Percentiles rank a stretch among this genome's conserved stretches.
Evolutionary conservation across 805 yeast species (phyloP).

Genomic region (Saccharomycopsis sp.): DNA sequence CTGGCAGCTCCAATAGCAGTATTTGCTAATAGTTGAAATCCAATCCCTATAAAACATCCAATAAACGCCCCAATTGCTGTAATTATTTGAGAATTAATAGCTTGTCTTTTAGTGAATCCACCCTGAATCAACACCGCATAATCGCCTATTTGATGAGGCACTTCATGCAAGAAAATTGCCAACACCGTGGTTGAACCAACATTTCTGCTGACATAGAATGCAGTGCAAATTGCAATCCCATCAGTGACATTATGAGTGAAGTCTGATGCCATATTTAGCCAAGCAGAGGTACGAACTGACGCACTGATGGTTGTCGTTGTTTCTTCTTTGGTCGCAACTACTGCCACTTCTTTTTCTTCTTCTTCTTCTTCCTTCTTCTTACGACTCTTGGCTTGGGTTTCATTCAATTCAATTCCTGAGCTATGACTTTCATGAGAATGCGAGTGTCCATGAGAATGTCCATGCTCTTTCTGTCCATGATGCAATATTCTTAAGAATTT

Average conservation of each 20-base stretch:
- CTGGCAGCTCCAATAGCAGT: conserved; percentile 3
- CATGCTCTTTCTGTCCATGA: conserved; percentile 30
- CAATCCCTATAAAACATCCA: conserved; percentile 62
- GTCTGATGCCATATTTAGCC: conserved; percentile 61
- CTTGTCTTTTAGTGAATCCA: conserved; percentile 60
- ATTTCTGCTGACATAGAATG: conserved; percentile 52
- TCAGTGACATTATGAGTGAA: conserved; percentile 72
- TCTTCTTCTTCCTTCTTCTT: conserved; percentile 24
- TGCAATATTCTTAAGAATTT: conserved; percentile 48
- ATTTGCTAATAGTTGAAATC: conserved; percentile 37
- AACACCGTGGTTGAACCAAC: conserved; percentile 65
- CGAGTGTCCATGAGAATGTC: conserved; percentile 41
- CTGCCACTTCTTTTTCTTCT: conserved; percentile 22
- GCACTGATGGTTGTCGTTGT: conserved; percentile 31
- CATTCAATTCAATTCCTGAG: conserved; percentile 21
- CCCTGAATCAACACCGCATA: conserved; percentile 65
- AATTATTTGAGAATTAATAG: conserved; percentile 57
- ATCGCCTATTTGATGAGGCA: conserved; percentile 79
- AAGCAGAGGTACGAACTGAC: conserved; percentile 42
- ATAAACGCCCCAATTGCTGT: conserved; percentile 59
- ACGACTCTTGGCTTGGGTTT: conserved; percentile 18
- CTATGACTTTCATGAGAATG: conserved; percentile 26
- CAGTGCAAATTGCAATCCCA: conserved; percentile 66
- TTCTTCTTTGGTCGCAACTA: conserved; percentile 27
- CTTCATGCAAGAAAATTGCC: conserved; percentile 69